phyloP scores from a whole-genome alignment of 1,284 basidiomycete genomes.

The Cryptococcus deneoformans region DNA sequence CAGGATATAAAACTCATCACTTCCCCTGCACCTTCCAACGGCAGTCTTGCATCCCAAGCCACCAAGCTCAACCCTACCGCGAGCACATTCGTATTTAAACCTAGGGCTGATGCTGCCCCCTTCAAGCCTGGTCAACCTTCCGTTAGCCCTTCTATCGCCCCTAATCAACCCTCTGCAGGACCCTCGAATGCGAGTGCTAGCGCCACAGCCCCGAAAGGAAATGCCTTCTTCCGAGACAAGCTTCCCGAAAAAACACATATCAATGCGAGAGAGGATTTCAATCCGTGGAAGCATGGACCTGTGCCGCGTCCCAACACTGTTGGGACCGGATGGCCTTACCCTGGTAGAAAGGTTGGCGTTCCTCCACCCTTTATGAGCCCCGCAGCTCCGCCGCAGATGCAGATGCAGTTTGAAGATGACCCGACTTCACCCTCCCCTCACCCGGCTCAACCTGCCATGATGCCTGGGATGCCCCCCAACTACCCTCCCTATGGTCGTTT shows the following conservation, averaged over 20 bases:
- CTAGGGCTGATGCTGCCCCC: conserved; percentile 52
- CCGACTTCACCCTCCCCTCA: conserved; percentile 14
- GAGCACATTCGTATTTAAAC: conserved; percentile 63
- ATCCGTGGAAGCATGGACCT: conserved; percentile 80
- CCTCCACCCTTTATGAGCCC: conserved; percentile 56
- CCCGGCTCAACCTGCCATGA: conserved; percentile 1
- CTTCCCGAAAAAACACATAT: conserved; percentile 62
- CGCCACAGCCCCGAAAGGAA: conserved; percentile 40
- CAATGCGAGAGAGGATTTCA: conserved; percentile 90
- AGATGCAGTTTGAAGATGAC: conserved; percentile 24
- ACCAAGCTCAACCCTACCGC: conserved; percentile 73
- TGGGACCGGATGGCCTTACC: conserved; percentile 82
- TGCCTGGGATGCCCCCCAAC: conserved; percentile 28
- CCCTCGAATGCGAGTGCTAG: conserved; percentile 49
- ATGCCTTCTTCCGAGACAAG: conserved; percentile 84
- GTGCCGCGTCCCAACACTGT: conserved; percentile 69
- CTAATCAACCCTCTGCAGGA: conserved; percentile 21
- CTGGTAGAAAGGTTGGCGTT: conserved; percentile 73
- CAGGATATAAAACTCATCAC: conserved; percentile 25
- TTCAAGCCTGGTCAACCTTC: conserved; percentile 50
- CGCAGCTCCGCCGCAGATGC: conserved; percentile 35
- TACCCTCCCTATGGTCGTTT: conserved; percentile 35
- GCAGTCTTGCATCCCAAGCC: conserved; percentile 16
- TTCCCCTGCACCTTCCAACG: conserved; percentile 49
- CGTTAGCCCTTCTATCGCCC: conserved; percentile 50